Base-by-base conservation (phyloP, 2,329 filamentous ascomycete species). In the Alternaria viburni region DNA sequence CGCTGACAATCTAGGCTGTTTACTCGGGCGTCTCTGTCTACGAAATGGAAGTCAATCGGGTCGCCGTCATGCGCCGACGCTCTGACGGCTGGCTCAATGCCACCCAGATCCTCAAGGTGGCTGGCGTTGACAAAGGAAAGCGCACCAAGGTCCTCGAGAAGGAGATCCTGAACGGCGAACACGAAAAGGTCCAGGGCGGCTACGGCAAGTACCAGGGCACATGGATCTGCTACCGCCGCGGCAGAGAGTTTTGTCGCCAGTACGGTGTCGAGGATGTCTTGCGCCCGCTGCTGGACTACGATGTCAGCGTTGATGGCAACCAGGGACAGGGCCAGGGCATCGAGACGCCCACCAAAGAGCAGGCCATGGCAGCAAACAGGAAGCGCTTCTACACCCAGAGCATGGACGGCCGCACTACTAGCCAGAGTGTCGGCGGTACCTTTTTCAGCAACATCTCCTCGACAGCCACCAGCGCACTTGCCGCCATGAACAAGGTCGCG, bases 171-270 rank as follows among this genome's bases (percentile, higher is more conserved):
- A 96, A 92, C 0, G 96, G 96, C 74, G 93, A 97, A 77, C 95
- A 99, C 80, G 96, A 99, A 80, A 99, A 99, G 81, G 95, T 99
- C 3, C 96, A 99, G 79, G 96, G 96, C 32, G 96, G 96, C 6
- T 99, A 99, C 76, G 96, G 96, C 69, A 98, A 98, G 83, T 99
- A 99, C 76, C 96, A 99, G 83, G 96, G 96, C 59, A 99, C 96
- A 3, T 99, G 96, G 96, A 97, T 99, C 76, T 93, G 91, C 75
- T 98, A 97, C 76, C 91, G 95, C 54, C 89, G 95, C 65, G 96
- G 95, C 2, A 87, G 96, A 49, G 93, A 97, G 76, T 95, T 99
- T 72, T 98, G 96, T 80, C 89, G 91, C 45, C 87, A 89, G 75
- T 90, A 90, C 73, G 87, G 87, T 61, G 92, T 96, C 30, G 91